Percentiles rank a stretch among this genome's conserved stretches.
phyloP scores from a whole-genome alignment of 345 rosid species.

The Eucalyptus grandis region DNA sequence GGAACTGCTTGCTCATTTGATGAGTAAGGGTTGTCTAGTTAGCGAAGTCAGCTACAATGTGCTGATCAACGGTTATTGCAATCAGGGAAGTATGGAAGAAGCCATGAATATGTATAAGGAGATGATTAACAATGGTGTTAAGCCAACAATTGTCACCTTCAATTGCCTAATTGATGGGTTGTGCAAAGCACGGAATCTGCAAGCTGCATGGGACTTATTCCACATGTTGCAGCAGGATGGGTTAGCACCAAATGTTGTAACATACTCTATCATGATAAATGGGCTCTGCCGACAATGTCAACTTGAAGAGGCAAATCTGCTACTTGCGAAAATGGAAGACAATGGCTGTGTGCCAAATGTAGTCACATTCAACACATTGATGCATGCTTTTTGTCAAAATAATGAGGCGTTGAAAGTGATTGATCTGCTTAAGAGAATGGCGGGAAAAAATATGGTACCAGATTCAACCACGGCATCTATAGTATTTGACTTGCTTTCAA shows the following conservation, averaged over 20 bases:
- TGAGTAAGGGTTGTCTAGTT: neutral
- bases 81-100: neutral
- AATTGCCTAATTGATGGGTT: slow-evolving; percentile 10
- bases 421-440: slow-evolving; percentile 18
- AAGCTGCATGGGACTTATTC: slow-evolving; percentile 5
- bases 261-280: slow-evolving; percentile 4
- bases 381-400: neutral
- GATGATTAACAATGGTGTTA: neutral
- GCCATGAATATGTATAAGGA: neutral
- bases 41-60: neutral
- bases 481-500: slow-evolving; percentile 7
- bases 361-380: neutral
- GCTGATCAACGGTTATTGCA: slow-evolving; percentile 5
- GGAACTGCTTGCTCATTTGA: neutral
- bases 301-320: neutral
- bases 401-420: neutral
- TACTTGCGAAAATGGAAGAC: slow-evolving; percentile 9
- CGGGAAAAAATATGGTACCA: slow-evolving; percentile 5
- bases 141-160: neutral
- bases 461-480: neutral
- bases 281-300: slow-evolving; percentile 3
- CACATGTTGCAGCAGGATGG: neutral
- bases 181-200: neutral
- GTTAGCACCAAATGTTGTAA: slow-evolving; percentile 5
- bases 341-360: slow-evolving; percentile 4